Evolutionary conservation across 176 grass and related monocot genomes (phyloP).

Genomic region (Oropetium thomaeum): DNA sequence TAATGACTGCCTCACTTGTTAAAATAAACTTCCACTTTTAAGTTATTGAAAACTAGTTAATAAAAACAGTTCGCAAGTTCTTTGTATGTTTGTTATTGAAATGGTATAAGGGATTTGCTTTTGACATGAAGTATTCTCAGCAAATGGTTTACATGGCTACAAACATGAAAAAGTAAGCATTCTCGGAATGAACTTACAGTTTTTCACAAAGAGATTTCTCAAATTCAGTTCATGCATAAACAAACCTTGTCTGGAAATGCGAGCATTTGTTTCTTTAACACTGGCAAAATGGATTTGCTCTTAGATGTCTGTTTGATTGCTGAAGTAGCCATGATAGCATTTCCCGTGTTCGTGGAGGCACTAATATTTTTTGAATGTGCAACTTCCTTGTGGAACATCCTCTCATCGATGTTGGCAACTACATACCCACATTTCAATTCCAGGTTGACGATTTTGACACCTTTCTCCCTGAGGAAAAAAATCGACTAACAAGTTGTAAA

Average conservation of each 20-base stretch:
- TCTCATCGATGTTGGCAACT: conserved; percentile 69
- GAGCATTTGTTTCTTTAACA: conserved; percentile 81
- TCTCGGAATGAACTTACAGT: neutral
- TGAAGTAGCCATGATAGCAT: conserved; percentile 29
- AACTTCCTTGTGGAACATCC: conserved; percentile 53
- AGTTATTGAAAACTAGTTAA: neutral
- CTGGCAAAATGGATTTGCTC: conserved; percentile 56
- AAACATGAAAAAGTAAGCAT: conserved; percentile 10
- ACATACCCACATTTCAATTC: conserved; percentile 82
- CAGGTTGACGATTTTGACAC: conserved; percentile 80
- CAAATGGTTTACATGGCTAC: conserved; percentile 7
- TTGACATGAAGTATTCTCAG: neutral
- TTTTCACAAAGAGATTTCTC: neutral
- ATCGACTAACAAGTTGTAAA: conserved; percentile 26
- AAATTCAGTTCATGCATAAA: conserved; percentile 12
- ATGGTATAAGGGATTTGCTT: neutral
- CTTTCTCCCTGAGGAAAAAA: conserved; percentile 75
- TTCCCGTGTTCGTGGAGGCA: conserved; percentile 34
- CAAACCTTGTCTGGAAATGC: conserved; percentile 96
- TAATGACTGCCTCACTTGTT: conserved; percentile 4
- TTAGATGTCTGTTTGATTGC: conserved; percentile 44
- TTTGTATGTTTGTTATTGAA: too few species aligned
- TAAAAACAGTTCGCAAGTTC: neutral
- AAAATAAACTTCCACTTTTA: conserved; percentile 17
- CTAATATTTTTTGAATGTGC: conserved; percentile 32